Base-by-base conservation (phyloP, 2,329 filamentous ascomycete species). In the Sporothrix curviconia region DNA sequence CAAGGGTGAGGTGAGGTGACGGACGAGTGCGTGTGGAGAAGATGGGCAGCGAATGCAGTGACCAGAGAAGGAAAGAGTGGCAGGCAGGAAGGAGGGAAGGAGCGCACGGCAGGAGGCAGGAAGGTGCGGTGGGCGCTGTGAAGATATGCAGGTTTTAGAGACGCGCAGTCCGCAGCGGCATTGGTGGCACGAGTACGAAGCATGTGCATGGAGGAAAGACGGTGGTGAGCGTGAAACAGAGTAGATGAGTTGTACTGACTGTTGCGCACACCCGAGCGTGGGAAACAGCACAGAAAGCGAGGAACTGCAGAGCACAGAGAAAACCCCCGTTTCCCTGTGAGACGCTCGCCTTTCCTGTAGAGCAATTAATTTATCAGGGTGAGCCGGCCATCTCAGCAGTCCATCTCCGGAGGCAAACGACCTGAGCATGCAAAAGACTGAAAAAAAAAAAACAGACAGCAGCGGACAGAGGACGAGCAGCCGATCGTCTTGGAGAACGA, bases 81-180 rank as follows among this genome's bases (percentile, higher is more conserved):
- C 15, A 19, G 17, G 28, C 28, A 36, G 17, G 30, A 36, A 32
- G 14, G 36, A 30, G 36, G 36, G 22, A 57, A 51, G 40, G 30
- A 28, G 37, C 30, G 37, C 17, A 40, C 24, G 50, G 34, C 14
- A 32, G 7, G 39, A 37, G 30, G 36, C n/a, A 19, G 30, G 47
- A 36, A 42, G 50, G 24, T 25, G 34, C 32, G 24, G 24, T 19
- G 11, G 25, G 14, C 22, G 25, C 25, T 25, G 56, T 54, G 49
- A 58, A 34, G 50, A 47, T 40, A 54, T 49, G 56, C 36, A 44
- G 40, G 42, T 49, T 58, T 42, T 49, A 14, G 14, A 25, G 30
- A 46, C 17, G 30, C 30, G 28, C n/a, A 30, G 24, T 6, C 15
- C 7, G 22, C 43, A 34, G 14, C 37, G 47, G 4, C 4, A 32